A percentile compares a stretch with the other conserved stretches of the same genome.
Evolutionary conservation across 1,284 basidiomycete species (phyloP).

Genomic region (Erythrobasidium hasegawianum): DNA sequence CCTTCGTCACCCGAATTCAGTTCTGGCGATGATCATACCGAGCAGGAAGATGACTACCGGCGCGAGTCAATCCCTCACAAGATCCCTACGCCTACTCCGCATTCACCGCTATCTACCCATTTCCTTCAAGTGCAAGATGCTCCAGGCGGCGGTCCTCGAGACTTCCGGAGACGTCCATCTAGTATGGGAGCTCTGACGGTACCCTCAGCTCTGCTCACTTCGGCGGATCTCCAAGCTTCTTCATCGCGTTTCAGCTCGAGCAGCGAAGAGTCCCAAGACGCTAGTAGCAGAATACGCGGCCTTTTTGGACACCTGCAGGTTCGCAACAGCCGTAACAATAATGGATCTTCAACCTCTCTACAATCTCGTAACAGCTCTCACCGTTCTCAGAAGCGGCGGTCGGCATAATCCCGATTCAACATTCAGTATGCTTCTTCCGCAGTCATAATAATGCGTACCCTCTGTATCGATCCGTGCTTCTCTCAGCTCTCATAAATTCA

Average conservation of each 20-base stretch:
- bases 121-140: neutral
- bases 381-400: no score
- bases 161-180: neutral
- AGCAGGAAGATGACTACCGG: neutral
- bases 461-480: no score
- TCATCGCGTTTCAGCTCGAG: conserved; percentile 8
- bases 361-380: no score
- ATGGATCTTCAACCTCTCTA: no score
- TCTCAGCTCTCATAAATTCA: no score
- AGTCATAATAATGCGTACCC: no score
- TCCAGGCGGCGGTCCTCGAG: neutral
- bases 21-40: neutral
- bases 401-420: no score
- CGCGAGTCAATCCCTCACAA: neutral
- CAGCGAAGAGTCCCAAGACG: neutral
- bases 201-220: neutral
- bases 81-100: neutral
- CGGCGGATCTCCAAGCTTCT: neutral
- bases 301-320: neutral
- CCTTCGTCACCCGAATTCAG: no score
- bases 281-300: neutral
- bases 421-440: no score
- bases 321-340: neutral
- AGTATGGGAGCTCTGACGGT: neutral
- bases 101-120: neutral